Conservation (phyloP, 176 grass and related monocot species). For the Zea mays region DNA sequence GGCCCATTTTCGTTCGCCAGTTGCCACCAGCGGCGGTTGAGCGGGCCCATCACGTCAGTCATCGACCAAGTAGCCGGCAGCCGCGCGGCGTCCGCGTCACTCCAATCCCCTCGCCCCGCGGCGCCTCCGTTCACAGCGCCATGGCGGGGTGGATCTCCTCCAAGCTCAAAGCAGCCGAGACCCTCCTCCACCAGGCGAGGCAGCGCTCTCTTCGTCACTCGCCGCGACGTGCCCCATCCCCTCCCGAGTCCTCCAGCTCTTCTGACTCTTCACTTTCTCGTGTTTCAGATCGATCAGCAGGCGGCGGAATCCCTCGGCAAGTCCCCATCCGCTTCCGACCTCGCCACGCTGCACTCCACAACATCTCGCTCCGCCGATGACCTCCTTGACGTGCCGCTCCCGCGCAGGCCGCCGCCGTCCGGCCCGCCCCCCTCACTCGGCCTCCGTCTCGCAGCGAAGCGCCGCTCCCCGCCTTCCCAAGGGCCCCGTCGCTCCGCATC, state of each 20-base stretch:
- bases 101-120: not conserved
- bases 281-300: constrained; percentile 87
- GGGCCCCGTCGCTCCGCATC: constrained; percentile 49
- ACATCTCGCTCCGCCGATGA: not conserved
- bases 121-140: constrained; percentile 4
- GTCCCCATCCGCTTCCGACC: constrained; percentile 52
- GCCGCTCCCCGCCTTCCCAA: not conserved
- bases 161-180: constrained; percentile 95
- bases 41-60: constrained; percentile 21
- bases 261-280: constrained; percentile 34
- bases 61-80: constrained; percentile 9
- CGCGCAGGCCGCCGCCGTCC: constrained; percentile 30
- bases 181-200: constrained; percentile 85
- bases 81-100: not conserved
- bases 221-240: not conserved
- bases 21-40: constrained; percentile 18
- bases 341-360: constrained; percentile 14
- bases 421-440: constrained; percentile 55
- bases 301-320: constrained; percentile 90
- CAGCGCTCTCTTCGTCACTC: not conserved
- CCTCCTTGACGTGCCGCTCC: constrained; percentile 35
- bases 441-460: constrained; percentile 41
- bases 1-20: too few species aligned
- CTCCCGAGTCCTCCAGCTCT: not conserved
- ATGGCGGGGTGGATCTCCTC: constrained; percentile 98